These are phyloP conservation scores for Plasmopara viticola DNA, from an alignment of 352 stramenopile species.

Conservation along the genomic window DNA sequence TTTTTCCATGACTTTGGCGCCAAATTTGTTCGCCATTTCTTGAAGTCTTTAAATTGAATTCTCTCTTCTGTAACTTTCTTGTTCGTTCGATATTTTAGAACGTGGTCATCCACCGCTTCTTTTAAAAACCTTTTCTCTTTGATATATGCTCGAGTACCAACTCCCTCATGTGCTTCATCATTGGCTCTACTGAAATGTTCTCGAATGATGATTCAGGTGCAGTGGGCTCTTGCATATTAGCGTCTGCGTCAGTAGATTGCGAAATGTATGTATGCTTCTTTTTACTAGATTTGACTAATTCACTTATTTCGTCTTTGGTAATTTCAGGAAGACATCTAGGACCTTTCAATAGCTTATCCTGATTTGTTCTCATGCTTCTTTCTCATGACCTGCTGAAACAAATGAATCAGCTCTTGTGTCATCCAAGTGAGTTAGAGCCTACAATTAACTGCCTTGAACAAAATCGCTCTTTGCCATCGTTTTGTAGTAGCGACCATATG, in stretches of 20 bases:
- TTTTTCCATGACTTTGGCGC: neutral
- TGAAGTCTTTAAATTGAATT: neutral
- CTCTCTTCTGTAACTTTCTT: neutral
- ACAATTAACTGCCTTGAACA: neutral
- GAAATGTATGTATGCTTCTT: neutral
- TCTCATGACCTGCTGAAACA: neutral
- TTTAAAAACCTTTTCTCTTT: neutral
- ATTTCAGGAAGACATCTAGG: neutral
- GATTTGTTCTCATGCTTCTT: neutral
- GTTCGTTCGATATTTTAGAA: neutral
- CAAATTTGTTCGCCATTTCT: neutral
- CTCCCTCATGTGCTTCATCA: neutral
- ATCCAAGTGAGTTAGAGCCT: neutral
- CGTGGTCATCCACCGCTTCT: neutral
- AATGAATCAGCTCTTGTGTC: neutral
- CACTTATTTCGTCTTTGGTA: neutral
- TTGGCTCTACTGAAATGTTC: neutral
- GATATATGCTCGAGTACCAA: constrained; percentile 1
- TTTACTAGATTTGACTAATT: too few relatives aligned
- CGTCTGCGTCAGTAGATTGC: neutral
- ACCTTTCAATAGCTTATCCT: neutral
- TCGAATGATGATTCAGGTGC: neutral
- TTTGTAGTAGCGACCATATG: neutral
- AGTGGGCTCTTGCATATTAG: neutral
- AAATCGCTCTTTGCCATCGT: constrained; percentile 3